Evolutionary conservation across 1,139 yeast species (phyloP).

Genomic region (Ogataea hybrid): DNA sequence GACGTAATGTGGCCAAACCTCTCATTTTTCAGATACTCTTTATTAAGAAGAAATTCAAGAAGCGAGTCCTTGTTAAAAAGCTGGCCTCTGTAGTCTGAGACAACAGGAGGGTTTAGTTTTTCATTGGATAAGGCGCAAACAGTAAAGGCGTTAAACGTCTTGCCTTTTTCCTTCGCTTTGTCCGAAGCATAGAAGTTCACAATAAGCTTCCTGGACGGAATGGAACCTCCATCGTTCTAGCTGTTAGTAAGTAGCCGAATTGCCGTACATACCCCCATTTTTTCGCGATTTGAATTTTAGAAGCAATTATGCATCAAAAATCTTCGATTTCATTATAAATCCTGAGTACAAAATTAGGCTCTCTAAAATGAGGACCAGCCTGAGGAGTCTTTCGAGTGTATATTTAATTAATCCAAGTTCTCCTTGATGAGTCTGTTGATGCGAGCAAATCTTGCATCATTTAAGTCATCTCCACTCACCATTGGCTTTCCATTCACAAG

Average conservation of each 20-base stretch:
- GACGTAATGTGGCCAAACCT: slow-evolving; percentile 44
- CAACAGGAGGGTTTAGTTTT: slow-evolving; percentile 48
- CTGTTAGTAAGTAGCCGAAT: slow-evolving; percentile 5
- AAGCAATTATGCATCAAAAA: background rate
- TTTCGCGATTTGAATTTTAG: background rate
- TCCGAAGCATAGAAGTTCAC: slow-evolving; percentile 27
- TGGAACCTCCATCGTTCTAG: slow-evolving; percentile 52
- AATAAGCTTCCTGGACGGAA: slow-evolving; percentile 46
- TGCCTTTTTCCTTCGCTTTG: slow-evolving; percentile 26
- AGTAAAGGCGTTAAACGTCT: slow-evolving; percentile 36
- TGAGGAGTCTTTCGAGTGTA: too few species aligned
- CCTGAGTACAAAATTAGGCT: too few species aligned
- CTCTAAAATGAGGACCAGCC: too few species aligned
- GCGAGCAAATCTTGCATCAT: background rate
- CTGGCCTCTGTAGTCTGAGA: slow-evolving; percentile 69
- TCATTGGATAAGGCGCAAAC: slow-evolving; percentile 43
- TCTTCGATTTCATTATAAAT: background rate
- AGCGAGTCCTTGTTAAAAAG: slow-evolving; percentile 70
- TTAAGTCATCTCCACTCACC: slow-evolving; percentile 4
- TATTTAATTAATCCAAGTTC: background rate
- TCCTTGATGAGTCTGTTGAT: slow-evolving; percentile 7
- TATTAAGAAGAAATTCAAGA: slow-evolving; percentile 44
- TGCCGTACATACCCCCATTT: slow-evolving; percentile 22
- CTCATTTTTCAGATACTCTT: slow-evolving; percentile 22
- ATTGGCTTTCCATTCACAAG: slow-evolving; percentile 6